Percentiles rank a stretch among this genome's conserved stretches.
These are phyloP conservation scores for Orbilia quercus DNA, from an alignment of 2,329 filamentous ascomycete species.

Conservation along the genomic window DNA sequence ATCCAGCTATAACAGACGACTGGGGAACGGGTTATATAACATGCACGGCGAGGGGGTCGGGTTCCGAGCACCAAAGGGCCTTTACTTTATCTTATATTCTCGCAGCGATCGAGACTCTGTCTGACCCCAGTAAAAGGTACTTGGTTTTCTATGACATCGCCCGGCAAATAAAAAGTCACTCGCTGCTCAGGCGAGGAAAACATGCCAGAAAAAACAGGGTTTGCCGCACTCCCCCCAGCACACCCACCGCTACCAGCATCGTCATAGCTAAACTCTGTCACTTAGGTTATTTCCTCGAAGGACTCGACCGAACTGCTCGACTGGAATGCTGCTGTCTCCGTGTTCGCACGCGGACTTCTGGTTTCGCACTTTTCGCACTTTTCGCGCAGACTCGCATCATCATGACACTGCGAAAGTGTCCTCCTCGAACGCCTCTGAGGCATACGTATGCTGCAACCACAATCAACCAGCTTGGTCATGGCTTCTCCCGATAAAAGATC, in stretches of 20 bases:
- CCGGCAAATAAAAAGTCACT: too few relatives aligned
- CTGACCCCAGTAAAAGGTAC: too few relatives aligned
- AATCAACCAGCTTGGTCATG: slow-evolving; percentile 19
- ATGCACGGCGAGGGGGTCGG: slow-evolving; percentile 12
- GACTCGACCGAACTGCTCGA: neutral
- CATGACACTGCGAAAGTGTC: slow-evolving; percentile 3
- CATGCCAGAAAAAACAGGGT: slow-evolving; percentile 43
- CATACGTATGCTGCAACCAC: slow-evolving; percentile 31
- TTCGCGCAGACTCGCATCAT: neutral
- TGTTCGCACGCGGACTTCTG: slow-evolving; percentile 11
- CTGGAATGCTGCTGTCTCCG: slow-evolving; percentile 32
- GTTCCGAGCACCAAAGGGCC: slow-evolving; percentile 43
- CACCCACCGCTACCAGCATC: neutral
- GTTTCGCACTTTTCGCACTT: neutral
- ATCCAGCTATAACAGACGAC: slow-evolving; percentile 42
- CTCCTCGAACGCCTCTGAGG: slow-evolving; percentile 26
- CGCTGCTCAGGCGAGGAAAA: neutral
- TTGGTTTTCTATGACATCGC: too few relatives aligned
- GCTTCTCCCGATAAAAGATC: neutral
- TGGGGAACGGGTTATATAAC: slow-evolving; percentile 23
- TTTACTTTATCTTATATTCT: slow-evolving; percentile 19
- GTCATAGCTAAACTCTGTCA: too few relatives aligned
- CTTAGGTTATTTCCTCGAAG: too few relatives aligned
- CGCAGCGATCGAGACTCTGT: neutral
- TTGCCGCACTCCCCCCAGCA: slow-evolving; percentile 11